Conservation (phyloP, 352 stramenopile genomes). For the Thraustotheca clavata region DNA sequence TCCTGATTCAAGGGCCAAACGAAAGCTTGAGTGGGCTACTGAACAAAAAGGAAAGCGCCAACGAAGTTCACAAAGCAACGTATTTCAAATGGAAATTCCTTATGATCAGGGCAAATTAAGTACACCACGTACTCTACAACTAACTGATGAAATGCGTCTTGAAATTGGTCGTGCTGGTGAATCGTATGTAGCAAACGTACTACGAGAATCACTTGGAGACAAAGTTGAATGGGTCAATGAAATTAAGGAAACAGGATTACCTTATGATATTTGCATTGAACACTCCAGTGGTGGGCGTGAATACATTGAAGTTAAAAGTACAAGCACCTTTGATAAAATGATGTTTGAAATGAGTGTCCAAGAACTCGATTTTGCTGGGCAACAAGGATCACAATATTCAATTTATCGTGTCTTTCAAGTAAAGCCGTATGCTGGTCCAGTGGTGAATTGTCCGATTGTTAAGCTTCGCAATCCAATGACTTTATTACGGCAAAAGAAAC, state of each 20-base stretch:
- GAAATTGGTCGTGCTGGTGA: slow-evolving; percentile 79
- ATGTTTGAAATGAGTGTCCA: slow-evolving; percentile 88
- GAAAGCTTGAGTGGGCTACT: background rate
- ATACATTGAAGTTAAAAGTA: slow-evolving; percentile 83
- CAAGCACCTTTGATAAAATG: slow-evolving; percentile 78
- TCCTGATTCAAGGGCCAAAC: background rate
- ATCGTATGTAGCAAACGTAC: slow-evolving; percentile 71
- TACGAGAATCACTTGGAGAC: slow-evolving; percentile 36
- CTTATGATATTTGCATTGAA: slow-evolving; percentile 67
- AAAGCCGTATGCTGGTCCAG: slow-evolving; percentile 33
- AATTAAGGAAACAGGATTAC: slow-evolving; percentile 65
- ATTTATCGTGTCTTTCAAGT: slow-evolving; percentile 85
- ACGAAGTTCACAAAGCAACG: background rate
- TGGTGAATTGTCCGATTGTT: slow-evolving; percentile 60
- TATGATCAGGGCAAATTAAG: background rate
- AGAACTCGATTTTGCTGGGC: slow-evolving; percentile 71
- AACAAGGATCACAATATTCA: slow-evolving; percentile 65
- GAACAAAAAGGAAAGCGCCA: background rate
- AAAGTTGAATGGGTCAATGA: slow-evolving; percentile 71
- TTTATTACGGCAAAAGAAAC: slow-evolving; percentile 73
- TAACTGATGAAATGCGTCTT: slow-evolving; percentile 55
- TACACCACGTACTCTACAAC: background rate
- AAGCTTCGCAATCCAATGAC: slow-evolving; percentile 77
- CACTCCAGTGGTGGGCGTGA: slow-evolving; percentile 37
- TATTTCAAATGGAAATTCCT: background rate